phyloP scores from a whole-genome alignment of 73 alveolate genomes.

The Effrenium voratum region DNA sequence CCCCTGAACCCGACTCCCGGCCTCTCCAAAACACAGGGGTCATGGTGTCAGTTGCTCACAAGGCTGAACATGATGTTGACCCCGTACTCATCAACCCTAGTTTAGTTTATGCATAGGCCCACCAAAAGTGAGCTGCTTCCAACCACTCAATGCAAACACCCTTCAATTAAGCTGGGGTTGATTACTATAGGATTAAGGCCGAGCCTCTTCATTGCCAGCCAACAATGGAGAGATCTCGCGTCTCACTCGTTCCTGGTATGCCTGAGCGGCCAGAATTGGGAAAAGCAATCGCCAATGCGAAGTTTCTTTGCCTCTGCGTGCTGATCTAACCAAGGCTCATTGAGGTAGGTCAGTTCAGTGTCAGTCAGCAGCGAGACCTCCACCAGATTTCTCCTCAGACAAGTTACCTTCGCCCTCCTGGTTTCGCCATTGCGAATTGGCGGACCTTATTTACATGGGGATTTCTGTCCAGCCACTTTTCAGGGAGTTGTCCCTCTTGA shows the following conservation, averaged over 20 bases:
- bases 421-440: background rate
- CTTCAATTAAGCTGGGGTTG: background rate
- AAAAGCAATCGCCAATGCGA: too few relatives aligned
- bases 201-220: background rate
- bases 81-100: too few relatives aligned
- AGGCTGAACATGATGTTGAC: too few relatives aligned
- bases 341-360: constrained; percentile 20
- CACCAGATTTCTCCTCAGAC: constrained; percentile 7
- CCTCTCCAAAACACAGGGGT: too few relatives aligned
- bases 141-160: too few relatives aligned
- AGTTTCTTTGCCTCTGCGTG: too few relatives aligned
- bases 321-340: constrained; percentile 36
- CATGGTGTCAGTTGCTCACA: too few relatives aligned
- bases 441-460: background rate
- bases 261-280: too few relatives aligned
- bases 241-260: background rate
- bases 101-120: too few relatives aligned
- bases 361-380: constrained; percentile 33
- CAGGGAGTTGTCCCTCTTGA: too few relatives aligned
- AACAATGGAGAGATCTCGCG: background rate
- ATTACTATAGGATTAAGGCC: background rate
- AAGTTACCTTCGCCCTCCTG: background rate
- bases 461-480: background rate
- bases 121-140: too few relatives aligned
- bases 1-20: too few relatives aligned